Percentiles rank a stretch among this genome's conserved stretches.
phyloP scores from a whole-genome alignment of 2,329 filamentous ascomycete species.

The Aschersonia sp. region DNA sequence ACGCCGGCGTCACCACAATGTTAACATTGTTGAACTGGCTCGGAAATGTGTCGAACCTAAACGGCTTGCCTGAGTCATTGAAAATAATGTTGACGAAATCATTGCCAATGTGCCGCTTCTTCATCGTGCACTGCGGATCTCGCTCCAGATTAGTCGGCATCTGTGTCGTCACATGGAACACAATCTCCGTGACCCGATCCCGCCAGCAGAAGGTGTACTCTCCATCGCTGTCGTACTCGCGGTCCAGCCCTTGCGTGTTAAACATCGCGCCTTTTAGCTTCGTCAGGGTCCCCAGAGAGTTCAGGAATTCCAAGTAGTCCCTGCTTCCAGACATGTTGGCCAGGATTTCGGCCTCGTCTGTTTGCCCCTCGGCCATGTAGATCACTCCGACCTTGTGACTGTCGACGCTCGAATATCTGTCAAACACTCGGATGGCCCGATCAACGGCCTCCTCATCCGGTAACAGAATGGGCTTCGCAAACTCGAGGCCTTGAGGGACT shows the following conservation, averaged over 20 bases:
- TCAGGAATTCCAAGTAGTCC: constrained; percentile 77
- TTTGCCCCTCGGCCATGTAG: constrained; percentile 82
- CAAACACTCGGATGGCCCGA: constrained; percentile 67
- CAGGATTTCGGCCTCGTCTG: constrained; percentile 67
- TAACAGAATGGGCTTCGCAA: constrained; percentile 58
- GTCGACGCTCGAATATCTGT: constrained; percentile 79
- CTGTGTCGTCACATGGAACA: constrained; percentile 92
- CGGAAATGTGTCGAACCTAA: constrained; percentile 81
- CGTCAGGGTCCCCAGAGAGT: constrained; percentile 67
- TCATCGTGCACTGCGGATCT: constrained; percentile 63
- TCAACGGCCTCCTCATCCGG: constrained; percentile 55
- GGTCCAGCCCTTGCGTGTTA: constrained; percentile 86
- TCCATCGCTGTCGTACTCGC: constrained; percentile 63
- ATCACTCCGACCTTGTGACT: constrained; percentile 92
- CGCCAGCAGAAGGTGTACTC: constrained; percentile 88
- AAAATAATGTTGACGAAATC: constrained; percentile 97
- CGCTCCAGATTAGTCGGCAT: constrained; percentile 80
- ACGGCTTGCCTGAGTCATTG: constrained; percentile 86
- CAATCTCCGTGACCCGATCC: constrained; percentile 84
- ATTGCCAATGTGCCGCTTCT: constrained; percentile 93
- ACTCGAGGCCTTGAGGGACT: constrained; percentile 40
- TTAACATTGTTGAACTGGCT: constrained; percentile 95
- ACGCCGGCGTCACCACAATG: constrained; percentile 86
- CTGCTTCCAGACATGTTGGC: constrained; percentile 74
- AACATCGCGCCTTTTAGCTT: constrained; percentile 70